These are phyloP conservation scores for Ramaria sp. DNA, from an alignment of 768 basidiomycete species.

Conservation along the genomic window DNA sequence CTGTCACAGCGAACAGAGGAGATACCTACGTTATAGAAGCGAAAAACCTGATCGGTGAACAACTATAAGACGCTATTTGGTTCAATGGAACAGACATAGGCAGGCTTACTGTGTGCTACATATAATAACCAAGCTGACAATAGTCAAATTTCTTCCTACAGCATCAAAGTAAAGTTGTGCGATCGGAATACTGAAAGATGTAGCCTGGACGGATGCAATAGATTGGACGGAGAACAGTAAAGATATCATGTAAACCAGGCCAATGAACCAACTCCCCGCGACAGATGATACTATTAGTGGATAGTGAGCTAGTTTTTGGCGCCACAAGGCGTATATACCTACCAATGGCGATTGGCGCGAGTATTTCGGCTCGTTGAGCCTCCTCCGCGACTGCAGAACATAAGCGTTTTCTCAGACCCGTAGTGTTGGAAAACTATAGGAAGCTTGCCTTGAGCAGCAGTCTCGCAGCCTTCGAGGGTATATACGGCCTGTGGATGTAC, in stretches of 20 bases:
- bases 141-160: conserved; percentile 33
- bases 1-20: neutral
- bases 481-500: conserved; percentile 34
- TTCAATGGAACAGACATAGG: neutral
- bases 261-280: conserved; percentile 46
- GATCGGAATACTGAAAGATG: conserved; percentile 46
- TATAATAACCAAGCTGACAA: conserved; percentile 42
- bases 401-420: neutral
- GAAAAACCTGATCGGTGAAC: conserved; percentile 20
- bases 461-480: conserved; percentile 52
- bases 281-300: conserved; percentile 19
- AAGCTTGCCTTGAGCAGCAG: conserved; percentile 37
- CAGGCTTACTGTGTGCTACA: conserved; percentile 30
- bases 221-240: conserved; percentile 48
- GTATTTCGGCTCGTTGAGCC: conserved; percentile 40
- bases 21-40: conserved; percentile 34
- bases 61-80: neutral
- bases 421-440: neutral
- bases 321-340: conserved; percentile 15
- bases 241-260: conserved; percentile 46
- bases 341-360: conserved; percentile 48
- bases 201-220: conserved; percentile 37
- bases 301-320: neutral
- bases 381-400: conserved; percentile 37
- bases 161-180: conserved; percentile 49